phyloP scores from a whole-genome alignment of 495 filamentous ascomycete species.

The Penicillium desertorum region DNA sequence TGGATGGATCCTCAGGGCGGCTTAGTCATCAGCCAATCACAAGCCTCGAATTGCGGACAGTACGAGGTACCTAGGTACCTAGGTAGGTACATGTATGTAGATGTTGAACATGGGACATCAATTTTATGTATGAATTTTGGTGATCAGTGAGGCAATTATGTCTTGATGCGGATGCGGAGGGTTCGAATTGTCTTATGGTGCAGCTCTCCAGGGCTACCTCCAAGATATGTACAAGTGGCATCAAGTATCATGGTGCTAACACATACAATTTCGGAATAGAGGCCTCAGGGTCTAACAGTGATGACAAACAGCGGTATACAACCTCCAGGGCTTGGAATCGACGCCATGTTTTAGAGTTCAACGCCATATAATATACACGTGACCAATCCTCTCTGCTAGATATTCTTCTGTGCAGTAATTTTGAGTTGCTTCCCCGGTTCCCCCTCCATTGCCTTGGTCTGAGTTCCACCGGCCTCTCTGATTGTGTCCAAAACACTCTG shows the following conservation, averaged over 20 bases:
- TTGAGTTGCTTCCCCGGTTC: constrained; percentile 43
- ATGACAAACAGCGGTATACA: not conserved
- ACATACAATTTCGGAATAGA: not conserved
- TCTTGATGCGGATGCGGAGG: not conserved
- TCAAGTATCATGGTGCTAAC: not conserved
- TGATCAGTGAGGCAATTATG: not conserved
- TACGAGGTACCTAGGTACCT: no score
- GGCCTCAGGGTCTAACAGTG: not conserved
- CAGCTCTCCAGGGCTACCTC: not conserved
- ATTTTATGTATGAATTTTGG: not conserved
- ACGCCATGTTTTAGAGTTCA: not conserved
- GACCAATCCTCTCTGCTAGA: constrained; percentile 4
- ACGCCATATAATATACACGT: constrained; percentile 10
- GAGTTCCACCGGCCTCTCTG: constrained; percentile 38
- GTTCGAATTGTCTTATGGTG: not conserved
- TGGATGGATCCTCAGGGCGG: constrained; percentile 21
- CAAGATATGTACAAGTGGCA: not conserved
- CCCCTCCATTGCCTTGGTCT: constrained; percentile 44
- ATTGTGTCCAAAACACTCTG: constrained; percentile 38
- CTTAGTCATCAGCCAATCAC: constrained; percentile 51
- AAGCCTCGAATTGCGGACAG: constrained; percentile 39
- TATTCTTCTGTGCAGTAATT: constrained; percentile 41
- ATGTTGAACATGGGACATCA: not conserved
- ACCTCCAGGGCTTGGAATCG: not conserved
- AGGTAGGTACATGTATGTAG: no score